These are phyloP conservation scores for Alternaria gansuensis DNA, from an alignment of 2,329 filamentous ascomycete species.

Conservation along the genomic window DNA sequence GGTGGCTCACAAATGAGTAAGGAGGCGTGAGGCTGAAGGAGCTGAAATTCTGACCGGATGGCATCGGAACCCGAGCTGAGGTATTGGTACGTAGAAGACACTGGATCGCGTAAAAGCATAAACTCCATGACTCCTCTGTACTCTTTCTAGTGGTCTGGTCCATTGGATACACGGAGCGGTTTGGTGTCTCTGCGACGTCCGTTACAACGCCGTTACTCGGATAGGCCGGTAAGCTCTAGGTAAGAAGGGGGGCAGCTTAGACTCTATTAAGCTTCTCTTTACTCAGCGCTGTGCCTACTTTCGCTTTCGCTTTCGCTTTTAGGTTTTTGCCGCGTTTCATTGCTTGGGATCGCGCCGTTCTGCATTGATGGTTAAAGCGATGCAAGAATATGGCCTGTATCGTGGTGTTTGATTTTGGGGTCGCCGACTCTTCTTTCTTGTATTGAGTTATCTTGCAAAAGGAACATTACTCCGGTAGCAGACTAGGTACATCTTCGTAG, in stretches of 20 bases:
- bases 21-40: slow-evolving; percentile 4
- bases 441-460: slow-evolving; percentile 3
- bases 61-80: background rate
- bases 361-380: background rate
- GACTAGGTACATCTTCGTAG: background rate
- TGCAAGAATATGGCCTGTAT: background rate
- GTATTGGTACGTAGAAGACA: background rate
- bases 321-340: background rate
- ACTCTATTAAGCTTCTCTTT: background rate
- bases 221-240: background rate
- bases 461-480: background rate
- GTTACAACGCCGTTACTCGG: background rate
- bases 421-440: background rate
- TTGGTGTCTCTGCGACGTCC: background rate
- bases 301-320: background rate
- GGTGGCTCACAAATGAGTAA: slow-evolving; percentile 2
- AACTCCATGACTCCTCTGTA: background rate
- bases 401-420: background rate
- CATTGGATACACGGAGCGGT: background rate
- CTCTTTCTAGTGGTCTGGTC: background rate
- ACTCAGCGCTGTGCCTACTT: background rate
- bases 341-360: too few species aligned
- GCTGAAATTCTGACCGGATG: slow-evolving; percentile 2
- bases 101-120: background rate
- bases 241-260: background rate